These are phyloP conservation scores for Chernovozyma sophiae-reginae DNA, from an alignment of 1,139 yeast genomes.

Conservation along the genomic window DNA sequence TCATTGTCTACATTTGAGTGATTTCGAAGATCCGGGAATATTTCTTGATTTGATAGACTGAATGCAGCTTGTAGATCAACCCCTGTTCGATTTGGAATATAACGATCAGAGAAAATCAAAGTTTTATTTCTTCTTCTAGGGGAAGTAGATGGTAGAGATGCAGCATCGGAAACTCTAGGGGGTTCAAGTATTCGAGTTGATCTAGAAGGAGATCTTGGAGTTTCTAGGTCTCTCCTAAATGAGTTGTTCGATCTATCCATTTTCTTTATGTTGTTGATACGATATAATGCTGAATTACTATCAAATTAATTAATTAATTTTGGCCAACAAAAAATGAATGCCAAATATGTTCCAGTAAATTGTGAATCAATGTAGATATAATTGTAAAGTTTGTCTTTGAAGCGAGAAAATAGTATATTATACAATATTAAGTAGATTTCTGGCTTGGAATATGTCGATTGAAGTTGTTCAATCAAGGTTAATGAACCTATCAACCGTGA, in stretches of 20 bases:
- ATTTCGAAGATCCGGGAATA: slow-evolving; percentile 33
- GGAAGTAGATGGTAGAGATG: slow-evolving; percentile 26
- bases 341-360: too few species aligned
- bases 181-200: slow-evolving; percentile 35
- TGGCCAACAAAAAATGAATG: too few species aligned
- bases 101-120: slow-evolving; percentile 70
- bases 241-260: slow-evolving; percentile 1
- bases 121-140: slow-evolving; percentile 39
- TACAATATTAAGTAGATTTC: too few species aligned
- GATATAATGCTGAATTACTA: too few species aligned
- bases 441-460: too few species aligned
- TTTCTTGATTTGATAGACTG: slow-evolving; percentile 52
- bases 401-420: too few species aligned
- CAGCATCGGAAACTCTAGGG: slow-evolving; percentile 25
- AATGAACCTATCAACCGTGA: too few species aligned
- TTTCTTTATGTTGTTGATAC: too few species aligned
- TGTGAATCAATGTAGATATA: too few species aligned
- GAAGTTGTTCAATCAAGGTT: too few species aligned
- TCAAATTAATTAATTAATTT: too few species aligned
- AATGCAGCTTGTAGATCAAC: slow-evolving; percentile 87
- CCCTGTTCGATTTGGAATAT: slow-evolving; percentile 82
- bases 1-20: slow-evolving; percentile 44
- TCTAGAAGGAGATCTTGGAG: slow-evolving; percentile 40
- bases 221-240: slow-evolving; percentile 19
- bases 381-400: too few species aligned